Conservation (phyloP, 2,329 filamentous ascomycete genomes). For the Alternaria incomplexa region DNA sequence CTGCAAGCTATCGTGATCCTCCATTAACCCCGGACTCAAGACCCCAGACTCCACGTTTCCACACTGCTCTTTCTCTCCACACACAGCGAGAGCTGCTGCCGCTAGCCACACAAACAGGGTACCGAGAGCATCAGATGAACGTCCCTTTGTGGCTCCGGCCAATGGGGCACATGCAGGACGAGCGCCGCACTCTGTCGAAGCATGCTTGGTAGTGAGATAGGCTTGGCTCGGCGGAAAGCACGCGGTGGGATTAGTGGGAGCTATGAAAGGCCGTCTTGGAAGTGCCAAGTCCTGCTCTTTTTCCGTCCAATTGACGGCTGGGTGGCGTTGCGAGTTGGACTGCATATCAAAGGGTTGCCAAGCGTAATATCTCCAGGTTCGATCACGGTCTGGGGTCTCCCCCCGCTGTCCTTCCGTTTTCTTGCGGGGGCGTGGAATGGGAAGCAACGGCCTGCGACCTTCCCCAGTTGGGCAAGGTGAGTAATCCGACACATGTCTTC, state of each 20-base stretch:
- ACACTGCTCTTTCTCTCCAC: conserved; percentile 1
- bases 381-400: not conserved
- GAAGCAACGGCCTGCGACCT: not conserved
- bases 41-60: not conserved
- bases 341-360: not conserved
- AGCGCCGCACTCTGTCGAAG: conserved; percentile 2
- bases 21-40: conserved; percentile 16
- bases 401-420: not conserved
- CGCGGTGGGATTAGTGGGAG: conserved; percentile 21
- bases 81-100: not conserved
- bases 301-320: conserved; percentile 22
- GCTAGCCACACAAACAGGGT: conserved; percentile 14
- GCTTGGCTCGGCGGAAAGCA: conserved; percentile 13
- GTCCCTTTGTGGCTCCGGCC: conserved; percentile 8
- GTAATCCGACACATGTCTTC: not conserved
- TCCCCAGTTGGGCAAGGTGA: not conserved
- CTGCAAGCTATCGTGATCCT: not conserved
- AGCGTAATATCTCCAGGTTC: not conserved
- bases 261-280: conserved; percentile 23
- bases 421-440: not conserved
- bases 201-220: not conserved
- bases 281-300: conserved; percentile 22
- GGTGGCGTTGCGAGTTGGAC: conserved; percentile 5
- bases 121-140: conserved; percentile 5
- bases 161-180: conserved; percentile 5